Conservation (phyloP, 768 basidiomycete genomes). For the Lepiota venenata region DNA sequence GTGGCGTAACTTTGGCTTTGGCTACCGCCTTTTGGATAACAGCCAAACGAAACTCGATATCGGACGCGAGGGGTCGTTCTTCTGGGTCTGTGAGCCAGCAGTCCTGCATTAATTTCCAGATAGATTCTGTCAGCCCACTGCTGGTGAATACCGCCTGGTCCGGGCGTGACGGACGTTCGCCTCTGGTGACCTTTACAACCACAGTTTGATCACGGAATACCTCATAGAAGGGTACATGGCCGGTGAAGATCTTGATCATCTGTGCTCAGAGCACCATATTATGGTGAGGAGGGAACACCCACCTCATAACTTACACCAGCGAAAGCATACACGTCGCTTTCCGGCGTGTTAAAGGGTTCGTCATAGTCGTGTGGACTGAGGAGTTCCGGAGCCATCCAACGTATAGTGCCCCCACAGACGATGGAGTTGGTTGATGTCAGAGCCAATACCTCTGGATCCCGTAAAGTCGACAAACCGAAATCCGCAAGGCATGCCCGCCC, state of each 20-base stretch:
- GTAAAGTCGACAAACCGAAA: slow-evolving; percentile 20
- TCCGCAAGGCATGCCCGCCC: slow-evolving; percentile 20
- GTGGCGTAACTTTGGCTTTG: neutral
- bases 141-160: slow-evolving; percentile 5
- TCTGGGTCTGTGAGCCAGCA: slow-evolving; percentile 21
- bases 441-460: slow-evolving; percentile 2
- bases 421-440: slow-evolving; percentile 14
- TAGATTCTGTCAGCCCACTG: slow-evolving; percentile 15
- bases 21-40: neutral
- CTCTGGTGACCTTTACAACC: slow-evolving; percentile 16
- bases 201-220: slow-evolving; percentile 16
- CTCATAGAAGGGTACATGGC: slow-evolving; percentile 20
- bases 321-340: slow-evolving; percentile 13
- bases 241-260: slow-evolving; percentile 12
- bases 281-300: neutral
- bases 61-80: slow-evolving; percentile 16
- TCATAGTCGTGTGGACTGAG: slow-evolving; percentile 10
- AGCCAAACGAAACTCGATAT: neutral
- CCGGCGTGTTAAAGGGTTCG: slow-evolving; percentile 6
- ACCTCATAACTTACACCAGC: slow-evolving; percentile 15
- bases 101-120: slow-evolving; percentile 22
- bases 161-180: slow-evolving; percentile 14
- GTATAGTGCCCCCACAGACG: slow-evolving; percentile 9
- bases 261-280: neutral
- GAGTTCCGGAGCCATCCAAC: slow-evolving; percentile 15